Percentiles rank a stretch among this genome's conserved stretches.
Conservation (phyloP, 129 eudicot genomes). For the Kitagawia praeruptora region DNA sequence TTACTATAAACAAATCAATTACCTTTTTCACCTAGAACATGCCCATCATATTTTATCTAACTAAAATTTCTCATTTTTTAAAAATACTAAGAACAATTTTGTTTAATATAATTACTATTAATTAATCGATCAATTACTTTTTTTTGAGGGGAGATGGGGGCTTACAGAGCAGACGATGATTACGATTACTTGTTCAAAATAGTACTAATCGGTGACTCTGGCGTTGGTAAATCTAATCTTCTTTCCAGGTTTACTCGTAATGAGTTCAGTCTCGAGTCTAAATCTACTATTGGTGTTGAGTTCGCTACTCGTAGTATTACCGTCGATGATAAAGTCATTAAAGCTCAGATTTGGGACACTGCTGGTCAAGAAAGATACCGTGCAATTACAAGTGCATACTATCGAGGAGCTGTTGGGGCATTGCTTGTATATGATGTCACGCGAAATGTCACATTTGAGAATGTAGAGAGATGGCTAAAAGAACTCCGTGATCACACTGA, state of each 20-base stretch:
- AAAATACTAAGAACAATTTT: too few relatives aligned
- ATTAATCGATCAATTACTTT: too few relatives aligned
- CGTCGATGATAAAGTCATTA: constrained; percentile 9
- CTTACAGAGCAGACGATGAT: constrained; percentile 13
- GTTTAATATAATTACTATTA: too few relatives aligned
- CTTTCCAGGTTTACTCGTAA: constrained; percentile 6
- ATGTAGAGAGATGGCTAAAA: constrained; percentile 11
- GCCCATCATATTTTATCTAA: too few relatives aligned
- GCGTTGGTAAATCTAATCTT: constrained; percentile 7
- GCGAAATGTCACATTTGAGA: constrained; percentile 11
- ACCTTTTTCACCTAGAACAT: too few relatives aligned
- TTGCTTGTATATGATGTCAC: constrained; percentile 15
- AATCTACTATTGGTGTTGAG: constrained; percentile 10
- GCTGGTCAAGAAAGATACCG: constrained; percentile 14
- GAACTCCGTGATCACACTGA: constrained; percentile 9
- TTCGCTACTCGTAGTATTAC: constrained; percentile 11
- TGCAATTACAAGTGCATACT: constrained; percentile 12
- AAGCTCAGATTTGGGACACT: constrained; percentile 16
- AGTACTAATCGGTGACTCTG: constrained; percentile 4
- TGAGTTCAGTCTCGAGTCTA: constrained; percentile 10
- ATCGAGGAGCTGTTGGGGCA: constrained; percentile 14
- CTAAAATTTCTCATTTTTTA: too few relatives aligned
- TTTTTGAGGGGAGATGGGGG: neutral
- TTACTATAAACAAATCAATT: too few relatives aligned
- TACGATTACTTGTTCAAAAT: constrained; percentile 11